Evolutionary conservation across 495 filamentous ascomycete genomes (phyloP).

Genomic region (Lepraria neglecta): DNA sequence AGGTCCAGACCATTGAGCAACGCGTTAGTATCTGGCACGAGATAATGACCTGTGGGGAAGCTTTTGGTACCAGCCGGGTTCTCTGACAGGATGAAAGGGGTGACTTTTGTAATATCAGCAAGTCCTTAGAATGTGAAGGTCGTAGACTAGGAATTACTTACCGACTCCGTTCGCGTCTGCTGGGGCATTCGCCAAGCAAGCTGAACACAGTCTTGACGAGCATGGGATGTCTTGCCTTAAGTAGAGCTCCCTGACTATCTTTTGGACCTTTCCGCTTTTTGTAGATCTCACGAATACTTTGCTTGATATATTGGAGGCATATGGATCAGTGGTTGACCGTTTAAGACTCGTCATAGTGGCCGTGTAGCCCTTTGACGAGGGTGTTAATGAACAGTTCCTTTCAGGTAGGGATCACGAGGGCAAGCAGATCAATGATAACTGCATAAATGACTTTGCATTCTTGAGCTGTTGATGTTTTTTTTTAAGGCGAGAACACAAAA

Average conservation of each 20-base stretch:
- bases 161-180: constrained; percentile 70
- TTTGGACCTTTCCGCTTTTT: constrained; percentile 92
- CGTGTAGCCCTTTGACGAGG: not conserved
- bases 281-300: constrained; percentile 92
- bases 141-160: constrained; percentile 34
- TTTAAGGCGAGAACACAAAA: not conserved
- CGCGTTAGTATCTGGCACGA: constrained; percentile 94
- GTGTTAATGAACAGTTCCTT: not conserved
- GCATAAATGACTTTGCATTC: no score
- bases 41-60: constrained; percentile 84
- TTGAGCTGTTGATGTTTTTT: not conserved
- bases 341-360: constrained; percentile 77
- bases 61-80: constrained; percentile 72
- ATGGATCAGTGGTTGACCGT: constrained; percentile 62
- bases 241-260: constrained; percentile 95
- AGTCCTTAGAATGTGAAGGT: not conserved
- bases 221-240: constrained; percentile 94
- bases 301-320: constrained; percentile 73
- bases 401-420: no score
- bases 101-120: constrained; percentile 43
- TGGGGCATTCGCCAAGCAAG: constrained; percentile 64
- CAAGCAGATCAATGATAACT: no score
- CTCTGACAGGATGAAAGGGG: constrained; percentile 80
- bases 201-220: constrained; percentile 79
- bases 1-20: constrained; percentile 93